Evolutionary conservation across 176 grass and related monocot species (phyloP), one percentile per base, ranked within the genome.

Genomic region (Lolium multiflorum): DNA sequence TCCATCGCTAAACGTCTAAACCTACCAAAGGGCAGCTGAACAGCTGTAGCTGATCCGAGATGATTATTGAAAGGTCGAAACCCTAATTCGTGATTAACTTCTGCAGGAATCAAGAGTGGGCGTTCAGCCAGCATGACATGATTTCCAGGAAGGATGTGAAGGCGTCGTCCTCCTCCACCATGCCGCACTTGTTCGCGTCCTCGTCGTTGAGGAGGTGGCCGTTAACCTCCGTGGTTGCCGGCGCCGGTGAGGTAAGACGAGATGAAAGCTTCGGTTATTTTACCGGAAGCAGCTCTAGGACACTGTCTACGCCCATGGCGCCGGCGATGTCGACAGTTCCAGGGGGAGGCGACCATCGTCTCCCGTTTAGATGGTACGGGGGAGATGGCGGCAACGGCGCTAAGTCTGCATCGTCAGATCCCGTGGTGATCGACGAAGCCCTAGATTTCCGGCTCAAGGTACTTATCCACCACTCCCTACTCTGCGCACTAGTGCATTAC

Each of bases 51-150:
- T 35, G 31, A 44, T 61, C 71, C 35, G 63, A 35, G 48, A 54
- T 1, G 4, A 52, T 76, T 47, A 43, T 43, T 10, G 2, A 49
- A 0, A 26, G 12, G 13, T 75, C 2, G 17, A 83, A 96, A 90
- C 87, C 89, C 91, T 89, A 96, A 90, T 71, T 85, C 47, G 16
- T 73, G 22, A 4, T 38, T 25, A 50, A 49, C 46, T 39, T 75
- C 57, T 80, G 10, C 56, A 96, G 97, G 80, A 83, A 88, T 70
- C 92, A 91, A 70, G 90, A 92, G 2, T 96, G 94, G 94, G 65
- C 90, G 38, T 96, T 91, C 43, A 88, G 83, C 60, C 96, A 90
- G 63, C 82, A 79, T 31, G 87, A 91, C 28, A 86, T 82, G 65
- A 77, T 84, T 4, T 83, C 76, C 35, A 87, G 83, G 14, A 95